Base-by-base conservation (phyloP, 257 asterid species). In the Rubia yunnanensis region DNA sequence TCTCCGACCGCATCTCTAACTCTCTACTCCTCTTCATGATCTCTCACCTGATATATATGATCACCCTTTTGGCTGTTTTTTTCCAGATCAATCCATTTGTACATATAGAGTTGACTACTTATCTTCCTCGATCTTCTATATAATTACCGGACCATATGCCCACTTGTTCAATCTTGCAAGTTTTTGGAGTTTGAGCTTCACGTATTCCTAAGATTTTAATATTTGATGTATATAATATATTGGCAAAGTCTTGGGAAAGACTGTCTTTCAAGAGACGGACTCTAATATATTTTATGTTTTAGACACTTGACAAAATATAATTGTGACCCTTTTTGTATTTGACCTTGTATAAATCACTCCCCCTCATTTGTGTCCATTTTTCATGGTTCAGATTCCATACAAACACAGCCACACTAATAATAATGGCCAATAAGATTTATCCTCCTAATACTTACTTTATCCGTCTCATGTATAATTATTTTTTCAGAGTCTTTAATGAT, bases 21-120 rank as follows among this genome's bases (percentile, higher is more conserved):
- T 81, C 94, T 76, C 95, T 77, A 73, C 68, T 72, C 54, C 98
- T 85, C 81, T 92, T 92, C 96, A 92, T 24, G 48, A 6, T 20
- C n/a, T 50, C 57, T 58, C 34, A 70, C n/a, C n/a, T n/a, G n/a
- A n/a, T n/a, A n/a, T n/a, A n/a, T n/a, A n/a, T n/a, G n/a, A n/a
- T 72, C 36, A 7, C 8, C 8, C 7, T 20, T 6, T 15, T 23
- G 20, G 0, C 1, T 49, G 10, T 60, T 65, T 61, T 10, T n/a
- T 32, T 48, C 17, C 64, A 27, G 35, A 49, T 30, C 46, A 52
- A 44, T 44, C n/a, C 2, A 44, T 1, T 48, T 48, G 1, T 53
- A 35, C 14, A 26, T 36, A 7, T 8, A 18, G 32, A 23, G 41
- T 62, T 70, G 57, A 52, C 38, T 38, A 10, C 31, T 54, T 5